Evolutionary conservation across 768 basidiomycete species (phyloP).

Genomic region (Lactarius trivialis): DNA sequence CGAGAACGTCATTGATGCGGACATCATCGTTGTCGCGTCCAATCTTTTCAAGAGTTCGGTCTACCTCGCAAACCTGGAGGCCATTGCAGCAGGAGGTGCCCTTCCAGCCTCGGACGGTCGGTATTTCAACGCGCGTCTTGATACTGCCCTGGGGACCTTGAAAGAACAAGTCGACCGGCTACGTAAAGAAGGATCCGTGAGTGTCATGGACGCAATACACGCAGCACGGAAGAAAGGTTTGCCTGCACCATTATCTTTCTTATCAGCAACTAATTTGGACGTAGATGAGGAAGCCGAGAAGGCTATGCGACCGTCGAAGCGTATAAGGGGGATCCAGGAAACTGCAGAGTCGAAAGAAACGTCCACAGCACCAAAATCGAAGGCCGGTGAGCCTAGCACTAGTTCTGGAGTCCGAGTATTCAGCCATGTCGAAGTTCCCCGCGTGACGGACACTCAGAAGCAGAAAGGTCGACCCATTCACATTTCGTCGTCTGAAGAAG

Average conservation of each 20-base stretch:
- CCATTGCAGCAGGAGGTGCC: conserved; percentile 59
- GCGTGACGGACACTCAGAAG: conserved; percentile 11
- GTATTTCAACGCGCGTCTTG: conserved; percentile 82
- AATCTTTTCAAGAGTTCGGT: conserved; percentile 75
- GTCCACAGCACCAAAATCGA: not conserved
- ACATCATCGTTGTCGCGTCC: conserved; percentile 81
- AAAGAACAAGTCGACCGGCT: conserved; percentile 63
- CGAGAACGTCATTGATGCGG: conserved; percentile 69
- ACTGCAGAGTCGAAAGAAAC: not conserved
- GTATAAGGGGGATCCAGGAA: conserved; percentile 54
- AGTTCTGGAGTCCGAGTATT: conserved; percentile 13
- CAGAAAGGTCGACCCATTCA: not conserved
- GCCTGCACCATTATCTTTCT: conserved; percentile 19
- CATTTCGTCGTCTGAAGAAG: conserved; percentile 9
- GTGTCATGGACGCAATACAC: conserved; percentile 59
- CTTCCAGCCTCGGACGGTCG: conserved; percentile 71
- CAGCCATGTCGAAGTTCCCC: conserved; percentile 21
- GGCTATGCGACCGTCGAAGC: conserved; percentile 46
- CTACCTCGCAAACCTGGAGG: conserved; percentile 70
- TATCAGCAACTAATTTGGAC: conserved; percentile 21
- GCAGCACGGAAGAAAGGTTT: conserved; percentile 54
- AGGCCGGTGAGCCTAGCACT: conserved; percentile 6
- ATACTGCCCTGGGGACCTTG: conserved; percentile 51
- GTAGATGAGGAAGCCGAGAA: conserved; percentile 48
- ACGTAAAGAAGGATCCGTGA: conserved; percentile 53